Base-by-base conservation (phyloP, 2,329 filamentous ascomycete species). In the Xylaria sp. region DNA sequence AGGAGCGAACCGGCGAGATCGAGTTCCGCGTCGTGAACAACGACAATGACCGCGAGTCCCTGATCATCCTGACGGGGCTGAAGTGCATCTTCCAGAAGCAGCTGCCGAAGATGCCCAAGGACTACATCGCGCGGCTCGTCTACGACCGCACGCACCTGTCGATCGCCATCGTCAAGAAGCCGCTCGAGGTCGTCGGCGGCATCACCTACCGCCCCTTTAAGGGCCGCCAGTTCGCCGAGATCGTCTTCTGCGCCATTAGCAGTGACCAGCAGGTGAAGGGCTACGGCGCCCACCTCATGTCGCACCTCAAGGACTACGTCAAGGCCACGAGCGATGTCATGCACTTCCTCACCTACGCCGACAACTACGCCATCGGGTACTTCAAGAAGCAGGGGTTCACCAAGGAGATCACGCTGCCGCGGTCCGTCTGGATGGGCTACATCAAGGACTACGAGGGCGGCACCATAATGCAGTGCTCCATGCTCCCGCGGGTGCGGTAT, bases 371-470 rank as follows among this genome's bases (percentile, higher is more conserved):
- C 38, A 99, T 96, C 62, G 94, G 94, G 9, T 99, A 97, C 72
- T 99, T 99, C 75, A 96, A 97, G 73, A 99, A 99, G 71, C 94
- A 99, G 71, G 94, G 94, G 0, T 99, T 99, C 69, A 97, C 94
- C 1, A 99, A 99, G 71, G 93, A 99, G 66, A 97, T 99, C 60
- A 96, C 92, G 0, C 84, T 99, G 1, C 90, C 94, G 54, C 89
- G 87, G 66, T 86, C 88, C 2, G 87, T 91, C 2, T 99, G 94
- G 94, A 97, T 97, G 94, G 94, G 94, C 2, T 99, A 97, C 67
- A 99, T 99, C 78, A 99, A 99, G 71, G 94, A 99, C 71, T 99
- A 99, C 72, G 94, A 99, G 74, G 94, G 94, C 53, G 94, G 94
- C 54, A 99, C 94, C 0, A 96, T 99, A 57, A 99, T 99, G 94